Base-by-base conservation (phyloP, 2,329 filamentous ascomycete species). In the Ilyonectria destructans region DNA sequence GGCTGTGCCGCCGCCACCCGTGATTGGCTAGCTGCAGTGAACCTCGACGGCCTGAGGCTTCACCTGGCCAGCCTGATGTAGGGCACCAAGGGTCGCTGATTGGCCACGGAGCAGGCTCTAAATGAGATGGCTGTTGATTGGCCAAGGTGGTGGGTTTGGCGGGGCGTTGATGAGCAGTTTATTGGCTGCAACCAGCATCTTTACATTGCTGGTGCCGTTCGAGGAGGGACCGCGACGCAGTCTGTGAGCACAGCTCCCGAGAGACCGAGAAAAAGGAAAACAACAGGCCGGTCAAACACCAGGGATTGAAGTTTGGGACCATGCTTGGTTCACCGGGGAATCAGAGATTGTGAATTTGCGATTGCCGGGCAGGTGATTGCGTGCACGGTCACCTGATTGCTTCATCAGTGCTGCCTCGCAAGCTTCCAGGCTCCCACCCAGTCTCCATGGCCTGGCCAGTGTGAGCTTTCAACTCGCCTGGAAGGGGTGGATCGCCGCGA, bases 111-210 rank as follows among this genome's bases (percentile, higher is more conserved):
- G 69, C 55, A 67, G 62, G 45, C 62, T 71, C 57, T 68, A 65
- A 67, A 63, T 67, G 58, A 67, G 58, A 26, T 54, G n/a, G 19
- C 19, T 4, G 6, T 3, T 71, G 58, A 75, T 75, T 75, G 73
- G 73, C 13, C n/a, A 26, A 6, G 15, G 12, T 9, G 31, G 19
- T 29, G n/a, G 35, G 13, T n/a, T 55, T 23, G 45, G 71, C 62
- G 73, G 71, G 56, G 26, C 51, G 23, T 3, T n/a, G 40, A 60
- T 56, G 31, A 60, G 60, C 52, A 62, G 13, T 35, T 58, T 54
- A 75, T 74, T 73, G 71, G 73, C 37, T 55, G 51, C 49, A 58
- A 61, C 57, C 29, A 52, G 49, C 49, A 55, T 40, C 63, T 69
- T 58, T 15, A 59, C 55, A 58, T 71, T 68, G 62, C 63, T 72